These are phyloP conservation scores for Cicer cuneatum DNA, from an alignment of 306 rosid species.

Conservation along the genomic window DNA sequence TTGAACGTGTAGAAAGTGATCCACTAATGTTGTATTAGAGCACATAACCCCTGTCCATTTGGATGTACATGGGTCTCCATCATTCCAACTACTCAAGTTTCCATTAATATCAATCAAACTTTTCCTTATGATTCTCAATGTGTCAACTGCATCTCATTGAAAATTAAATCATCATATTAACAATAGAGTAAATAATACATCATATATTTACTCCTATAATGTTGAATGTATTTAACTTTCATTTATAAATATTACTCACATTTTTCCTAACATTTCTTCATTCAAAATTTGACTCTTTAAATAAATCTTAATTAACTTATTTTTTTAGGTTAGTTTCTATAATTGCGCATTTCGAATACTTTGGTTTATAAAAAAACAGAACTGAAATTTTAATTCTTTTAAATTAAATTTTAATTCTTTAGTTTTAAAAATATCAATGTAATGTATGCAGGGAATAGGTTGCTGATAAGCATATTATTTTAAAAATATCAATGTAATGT, in stretches of 20 bases:
- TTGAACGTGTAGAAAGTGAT: conserved; percentile 66
- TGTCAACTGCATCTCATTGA: conserved; percentile 57
- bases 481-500: not conserved
- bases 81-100: conserved; percentile 77
- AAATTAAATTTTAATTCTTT: no score
- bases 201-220: not conserved
- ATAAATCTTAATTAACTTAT: not conserved
- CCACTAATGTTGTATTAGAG: conserved; percentile 48
- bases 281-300: not conserved
- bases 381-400: no score
- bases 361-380: no score
- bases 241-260: no score
- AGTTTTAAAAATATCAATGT: no score
- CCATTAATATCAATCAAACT: conserved; percentile 67
- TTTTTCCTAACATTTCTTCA: not conserved
- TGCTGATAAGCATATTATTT: no score
- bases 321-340: no score
- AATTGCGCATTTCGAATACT: no score
- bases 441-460: not conserved
- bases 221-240: not conserved
- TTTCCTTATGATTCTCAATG: conserved; percentile 61
- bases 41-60: conserved; percentile 86
- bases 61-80: conserved; percentile 81
- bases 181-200: conserved; percentile 10
- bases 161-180: conserved; percentile 37